Percentiles rank a stretch among this genome's conserved stretches.
Conservation (phyloP, 2,329 filamentous ascomycete species). For the Sarocladiaceae sp. region DNA sequence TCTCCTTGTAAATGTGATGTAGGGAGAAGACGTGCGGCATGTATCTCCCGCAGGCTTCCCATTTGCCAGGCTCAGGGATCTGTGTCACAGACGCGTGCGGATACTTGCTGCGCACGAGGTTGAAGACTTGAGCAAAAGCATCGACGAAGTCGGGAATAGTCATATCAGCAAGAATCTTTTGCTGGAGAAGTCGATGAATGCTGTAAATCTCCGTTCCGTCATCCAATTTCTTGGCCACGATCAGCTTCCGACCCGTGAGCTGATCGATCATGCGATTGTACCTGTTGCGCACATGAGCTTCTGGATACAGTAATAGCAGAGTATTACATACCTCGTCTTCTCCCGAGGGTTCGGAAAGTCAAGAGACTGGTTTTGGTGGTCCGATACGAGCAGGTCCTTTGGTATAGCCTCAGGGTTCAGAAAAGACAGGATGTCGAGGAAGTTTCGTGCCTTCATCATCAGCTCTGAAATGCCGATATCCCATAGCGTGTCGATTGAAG, state of each 20-base stretch:
- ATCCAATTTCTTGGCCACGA: background rate
- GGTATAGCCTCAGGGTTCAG: background rate
- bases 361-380: background rate
- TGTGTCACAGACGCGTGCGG: background rate
- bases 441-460: constrained; percentile 7
- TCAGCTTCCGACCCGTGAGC: background rate
- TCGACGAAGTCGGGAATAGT: background rate
- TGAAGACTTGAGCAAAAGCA: background rate
- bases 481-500: constrained; percentile 3
- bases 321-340: background rate
- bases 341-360: constrained; percentile 1
- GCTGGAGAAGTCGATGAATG: background rate
- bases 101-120: background rate
- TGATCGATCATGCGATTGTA: constrained; percentile 4
- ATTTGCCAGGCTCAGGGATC: background rate
- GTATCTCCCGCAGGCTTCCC: background rate
- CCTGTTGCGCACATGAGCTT: background rate
- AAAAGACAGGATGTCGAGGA: constrained; percentile 1
- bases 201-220: background rate
- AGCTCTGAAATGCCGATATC: constrained; percentile 6
- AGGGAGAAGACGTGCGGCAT: constrained; percentile 7
- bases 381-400: background rate
- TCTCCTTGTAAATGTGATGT: background rate
- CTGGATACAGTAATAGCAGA: background rate
- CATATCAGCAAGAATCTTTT: constrained; percentile 2